Base-by-base conservation (phyloP, 768 basidiomycete species). In the Hygrocybe punicea region DNA sequence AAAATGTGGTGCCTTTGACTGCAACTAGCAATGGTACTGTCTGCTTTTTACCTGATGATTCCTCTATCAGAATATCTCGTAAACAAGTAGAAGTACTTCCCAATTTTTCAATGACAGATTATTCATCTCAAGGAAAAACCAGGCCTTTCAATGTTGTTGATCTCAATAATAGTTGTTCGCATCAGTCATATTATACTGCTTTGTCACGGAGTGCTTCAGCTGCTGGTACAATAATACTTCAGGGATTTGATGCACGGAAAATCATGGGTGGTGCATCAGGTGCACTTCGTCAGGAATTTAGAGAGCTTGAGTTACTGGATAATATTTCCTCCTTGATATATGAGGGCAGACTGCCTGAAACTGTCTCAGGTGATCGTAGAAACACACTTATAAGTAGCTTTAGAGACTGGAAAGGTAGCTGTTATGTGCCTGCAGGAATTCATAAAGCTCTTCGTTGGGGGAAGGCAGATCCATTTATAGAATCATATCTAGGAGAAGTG, bases 51-150 rank as follows among this genome's bases (percentile, higher is more conserved):
- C 61, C 67, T 42, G 57, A 64, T 58, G 65, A 66, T 57, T 52
- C 17, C 19, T 42, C 24, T 11, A 53, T 64, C 10, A 54, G 8
- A 16, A 49, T 71, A 16, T 24, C 19, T 6, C 21, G 67, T 9
- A 19, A 36, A 13, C 71, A 72, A 58, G 67, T 71, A 1, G 21
- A 51, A 53, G 68, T 61, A 42, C 67, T 53, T 39, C 37, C 23
- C 65, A 70, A 69, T 51, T 71, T 72, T 65, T 63, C 67, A 5
- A 71, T 73, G 63, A 73, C 72, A 4, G 71, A 72, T 54, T 65
- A 60, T 53, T 39, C 57, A 16, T 60, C 58, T 9, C 63, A 65
- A 56, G 64, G 64, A 17, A 61, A 57, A 51, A 69, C 69, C 0
- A 36, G 70, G 29, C 24, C 11, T 9, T 46, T 54, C n/a, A 73